These are phyloP conservation scores for Pichia sp. DNA, from an alignment of 1,139 yeast species.

Conservation along the genomic window DNA sequence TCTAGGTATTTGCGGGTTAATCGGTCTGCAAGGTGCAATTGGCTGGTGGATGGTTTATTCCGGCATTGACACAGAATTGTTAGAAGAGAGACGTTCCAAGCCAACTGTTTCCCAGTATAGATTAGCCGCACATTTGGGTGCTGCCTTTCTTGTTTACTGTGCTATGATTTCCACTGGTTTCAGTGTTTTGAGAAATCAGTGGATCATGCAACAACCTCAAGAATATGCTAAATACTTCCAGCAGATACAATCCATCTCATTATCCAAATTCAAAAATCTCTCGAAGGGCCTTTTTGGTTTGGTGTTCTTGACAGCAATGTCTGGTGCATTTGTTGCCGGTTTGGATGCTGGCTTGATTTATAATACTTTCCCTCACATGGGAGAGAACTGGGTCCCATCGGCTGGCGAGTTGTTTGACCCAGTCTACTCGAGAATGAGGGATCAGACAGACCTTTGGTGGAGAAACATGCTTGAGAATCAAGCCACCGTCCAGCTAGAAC, in stretches of 20 bases:
- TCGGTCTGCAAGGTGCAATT: constrained; percentile 91
- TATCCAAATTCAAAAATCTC: constrained; percentile 52
- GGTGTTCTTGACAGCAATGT: constrained; percentile 85
- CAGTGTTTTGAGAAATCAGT: constrained; percentile 73
- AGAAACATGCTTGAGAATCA: constrained; percentile 94
- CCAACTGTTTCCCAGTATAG: constrained; percentile 97
- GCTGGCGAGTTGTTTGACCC: constrained; percentile 71
- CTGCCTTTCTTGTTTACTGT: constrained; percentile 83
- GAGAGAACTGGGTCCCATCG: constrained; percentile 72
- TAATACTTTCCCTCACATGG: constrained; percentile 97
- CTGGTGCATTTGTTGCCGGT: constrained; percentile 98
- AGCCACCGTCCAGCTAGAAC: constrained; percentile 89
- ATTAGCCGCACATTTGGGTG: constrained; percentile 88
- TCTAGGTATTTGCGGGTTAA: constrained; percentile 64
- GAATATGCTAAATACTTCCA: constrained; percentile 49
- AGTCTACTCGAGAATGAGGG: constrained; percentile 62
- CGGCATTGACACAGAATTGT: constrained; percentile 79
- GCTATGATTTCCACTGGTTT: constrained; percentile 90
- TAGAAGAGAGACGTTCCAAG: constrained; percentile 75
- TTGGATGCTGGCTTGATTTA: constrained; percentile 95
- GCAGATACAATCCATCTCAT: constrained; percentile 53
- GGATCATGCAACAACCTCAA: constrained; percentile 59
- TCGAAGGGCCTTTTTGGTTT: constrained; percentile 58
- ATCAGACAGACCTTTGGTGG: constrained; percentile 78
- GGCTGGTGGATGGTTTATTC: constrained; percentile 99